Conservation (phyloP, 306 rosid genomes). For the Castanea mollissima region DNA sequence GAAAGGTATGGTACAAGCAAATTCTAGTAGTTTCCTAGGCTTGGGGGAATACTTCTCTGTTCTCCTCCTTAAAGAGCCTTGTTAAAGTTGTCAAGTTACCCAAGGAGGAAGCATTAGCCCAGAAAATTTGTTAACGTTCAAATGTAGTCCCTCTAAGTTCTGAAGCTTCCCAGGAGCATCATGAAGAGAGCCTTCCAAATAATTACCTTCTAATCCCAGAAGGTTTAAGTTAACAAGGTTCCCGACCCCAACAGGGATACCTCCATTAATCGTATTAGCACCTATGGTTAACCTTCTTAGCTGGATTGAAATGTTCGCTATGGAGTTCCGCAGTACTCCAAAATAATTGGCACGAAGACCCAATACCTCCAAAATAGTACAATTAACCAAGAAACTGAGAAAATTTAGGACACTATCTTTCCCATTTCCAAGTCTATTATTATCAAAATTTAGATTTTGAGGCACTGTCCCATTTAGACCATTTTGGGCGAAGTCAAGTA, state of each 20-base stretch:
- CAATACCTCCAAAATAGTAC: constrained; percentile 19
- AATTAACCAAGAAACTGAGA: constrained; percentile 33
- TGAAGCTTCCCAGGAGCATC: constrained; percentile 27
- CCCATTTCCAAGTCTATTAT: constrained; percentile 35
- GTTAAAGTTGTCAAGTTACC: constrained; percentile 39
- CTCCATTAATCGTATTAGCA: constrained; percentile 23
- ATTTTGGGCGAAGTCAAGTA: constrained; percentile 43
- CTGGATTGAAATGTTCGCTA: constrained; percentile 28
- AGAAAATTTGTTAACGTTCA: constrained; percentile 27
- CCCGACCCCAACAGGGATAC: constrained; percentile 29
- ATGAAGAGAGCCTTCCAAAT: constrained; percentile 25
- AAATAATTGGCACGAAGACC: constrained; percentile 17
- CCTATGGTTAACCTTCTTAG: constrained; percentile 1
- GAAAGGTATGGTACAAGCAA: constrained; percentile 23
- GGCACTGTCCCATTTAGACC: constrained; percentile 38
- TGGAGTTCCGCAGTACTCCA: constrained; percentile 28
- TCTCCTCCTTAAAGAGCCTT: constrained; percentile 17
- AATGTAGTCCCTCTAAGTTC: constrained; percentile 15
- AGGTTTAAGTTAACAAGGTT: constrained; percentile 22
- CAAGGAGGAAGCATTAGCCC: constrained; percentile 36
- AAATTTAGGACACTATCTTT: constrained; percentile 23
- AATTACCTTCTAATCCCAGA: constrained; percentile 31
- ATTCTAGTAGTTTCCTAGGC: constrained; percentile 33
- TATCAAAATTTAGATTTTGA: constrained; percentile 25
- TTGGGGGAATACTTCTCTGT: constrained; percentile 39